Conservation (phyloP, 352 stramenopile species). For the Hyaloperonospora arabidopsidis region DNA sequence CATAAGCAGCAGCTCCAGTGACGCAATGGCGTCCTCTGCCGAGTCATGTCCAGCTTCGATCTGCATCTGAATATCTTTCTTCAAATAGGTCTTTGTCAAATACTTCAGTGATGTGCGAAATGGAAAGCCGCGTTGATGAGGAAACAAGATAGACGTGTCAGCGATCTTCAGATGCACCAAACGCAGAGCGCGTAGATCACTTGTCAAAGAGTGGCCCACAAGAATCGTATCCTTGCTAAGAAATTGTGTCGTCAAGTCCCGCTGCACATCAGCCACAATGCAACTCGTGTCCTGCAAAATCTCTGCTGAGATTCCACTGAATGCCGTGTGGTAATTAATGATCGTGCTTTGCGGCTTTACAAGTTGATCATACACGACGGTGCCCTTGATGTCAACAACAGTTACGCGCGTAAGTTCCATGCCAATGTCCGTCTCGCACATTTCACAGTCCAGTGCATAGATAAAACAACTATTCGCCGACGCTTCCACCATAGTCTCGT, state of each 20-base stretch:
- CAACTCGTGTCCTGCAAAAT: slow-evolving; percentile 46
- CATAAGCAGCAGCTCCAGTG: slow-evolving; percentile 67
- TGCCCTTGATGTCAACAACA: slow-evolving; percentile 47
- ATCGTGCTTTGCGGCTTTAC: slow-evolving; percentile 81
- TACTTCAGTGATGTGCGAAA: slow-evolving; percentile 81
- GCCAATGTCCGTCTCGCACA: slow-evolving; percentile 83
- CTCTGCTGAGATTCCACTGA: slow-evolving; percentile 82
- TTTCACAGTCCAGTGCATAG: slow-evolving; percentile 85
- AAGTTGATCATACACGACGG: slow-evolving; percentile 75
- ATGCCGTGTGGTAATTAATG: slow-evolving; percentile 87
- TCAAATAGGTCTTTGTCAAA: slow-evolving; percentile 75
- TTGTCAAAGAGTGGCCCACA: slow-evolving; percentile 83
- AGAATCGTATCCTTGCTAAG: slow-evolving; percentile 72
- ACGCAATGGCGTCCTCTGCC: slow-evolving; percentile 69
- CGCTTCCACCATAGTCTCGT: slow-evolving; percentile 14
- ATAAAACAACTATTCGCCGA: slow-evolving; percentile 24
- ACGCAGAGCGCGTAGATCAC: slow-evolving; percentile 69
- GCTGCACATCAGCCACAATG: slow-evolving; percentile 69
- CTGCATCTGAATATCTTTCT: slow-evolving; percentile 69
- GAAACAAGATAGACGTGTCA: slow-evolving; percentile 79
- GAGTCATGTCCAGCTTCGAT: slow-evolving; percentile 69
- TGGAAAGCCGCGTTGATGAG: slow-evolving; percentile 74
- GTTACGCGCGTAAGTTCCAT: slow-evolving; percentile 81
- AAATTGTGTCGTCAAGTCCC: slow-evolving; percentile 42
- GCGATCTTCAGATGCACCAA: slow-evolving; percentile 63